These are phyloP conservation scores for Fusarium palustre DNA, from an alignment of 2,329 filamentous ascomycete genomes.

Conservation along the genomic window DNA sequence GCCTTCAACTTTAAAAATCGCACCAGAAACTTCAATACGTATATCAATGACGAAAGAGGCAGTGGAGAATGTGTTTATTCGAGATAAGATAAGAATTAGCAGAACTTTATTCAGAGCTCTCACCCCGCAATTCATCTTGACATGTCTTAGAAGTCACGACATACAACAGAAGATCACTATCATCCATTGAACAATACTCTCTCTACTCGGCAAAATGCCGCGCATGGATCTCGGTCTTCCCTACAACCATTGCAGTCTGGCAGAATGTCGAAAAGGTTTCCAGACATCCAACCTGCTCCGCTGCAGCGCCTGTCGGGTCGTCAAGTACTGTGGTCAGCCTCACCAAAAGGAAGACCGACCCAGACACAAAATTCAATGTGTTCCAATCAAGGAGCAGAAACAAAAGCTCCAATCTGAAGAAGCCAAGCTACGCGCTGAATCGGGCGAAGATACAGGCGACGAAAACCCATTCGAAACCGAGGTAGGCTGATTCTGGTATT, in stretches of 20 bases:
- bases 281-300: slow-evolving; percentile 4
- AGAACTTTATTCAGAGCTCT: background rate
- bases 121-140: background rate
- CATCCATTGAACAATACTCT: background rate
- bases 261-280: background rate
- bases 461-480: background rate
- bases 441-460: background rate
- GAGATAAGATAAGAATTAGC: background rate
- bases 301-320: slow-evolving; percentile 6
- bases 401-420: background rate
- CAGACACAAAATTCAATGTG: slow-evolving; percentile 10
- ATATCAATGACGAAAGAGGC: background rate
- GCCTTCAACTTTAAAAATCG: too few relatives aligned
- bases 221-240: slow-evolving; percentile 19
- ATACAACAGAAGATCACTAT: background rate
- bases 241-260: slow-evolving; percentile 7
- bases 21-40: too few relatives aligned
- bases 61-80: background rate
- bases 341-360: slow-evolving; percentile 18
- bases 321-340: slow-evolving; percentile 15
- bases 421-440: background rate
- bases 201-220: background rate
- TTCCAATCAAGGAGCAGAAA: slow-evolving; percentile 4
- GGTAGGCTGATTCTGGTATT: background rate
- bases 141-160: background rate